Evolutionary conservation across 106 monocot genomes (phyloP), one percentile per base, ranked within the genome.

Genomic region (Allium fistulosum): DNA sequence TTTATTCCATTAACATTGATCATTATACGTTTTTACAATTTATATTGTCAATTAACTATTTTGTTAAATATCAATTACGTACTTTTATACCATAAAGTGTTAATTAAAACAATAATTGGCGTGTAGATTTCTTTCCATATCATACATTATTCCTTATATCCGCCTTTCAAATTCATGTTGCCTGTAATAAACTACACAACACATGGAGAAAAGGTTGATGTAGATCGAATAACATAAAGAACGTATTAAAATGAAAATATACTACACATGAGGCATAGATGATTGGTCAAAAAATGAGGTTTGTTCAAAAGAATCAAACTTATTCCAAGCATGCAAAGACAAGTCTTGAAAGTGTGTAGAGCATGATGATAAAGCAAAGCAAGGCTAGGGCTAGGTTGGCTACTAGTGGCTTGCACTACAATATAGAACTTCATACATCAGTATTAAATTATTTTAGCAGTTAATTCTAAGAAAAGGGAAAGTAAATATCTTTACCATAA

Each of bases 311-410:
- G 67, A 67, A 67, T 67, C 67, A 11, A 53, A 52, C 48, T 51
- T 52, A 27, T 51, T 67, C 67, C 67, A 67, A 67, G 52, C 67
- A 67, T 7, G 28, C 67, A 22, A 67, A 17, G 67, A 67, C 67
- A 67, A 67, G 28, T 10, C 22, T 66, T 67, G 67, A 52, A 51
- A 17, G 26, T 26, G 67, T 17, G n/a, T 10, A 18, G 17, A 50
- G n/a, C 16, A 46, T 51, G 51, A 66, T 12, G 26, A 16, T 26
- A 28, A 47, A 63, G 63, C 63, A 17, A 26, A 26, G 26, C 26
- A 26, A 10, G 52, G 17, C 2, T 46, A 14, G 63, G 13, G 16
- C 26, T 65, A 10, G 65, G 10, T 50, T 49, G 63, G 15, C 45
- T 11, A 65, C 1, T 17, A 45, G 10, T 8, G 49, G 15, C 5